Evolutionary conservation across 352 stramenopile species (phyloP).

Genomic region (Phytophthora sp.): DNA sequence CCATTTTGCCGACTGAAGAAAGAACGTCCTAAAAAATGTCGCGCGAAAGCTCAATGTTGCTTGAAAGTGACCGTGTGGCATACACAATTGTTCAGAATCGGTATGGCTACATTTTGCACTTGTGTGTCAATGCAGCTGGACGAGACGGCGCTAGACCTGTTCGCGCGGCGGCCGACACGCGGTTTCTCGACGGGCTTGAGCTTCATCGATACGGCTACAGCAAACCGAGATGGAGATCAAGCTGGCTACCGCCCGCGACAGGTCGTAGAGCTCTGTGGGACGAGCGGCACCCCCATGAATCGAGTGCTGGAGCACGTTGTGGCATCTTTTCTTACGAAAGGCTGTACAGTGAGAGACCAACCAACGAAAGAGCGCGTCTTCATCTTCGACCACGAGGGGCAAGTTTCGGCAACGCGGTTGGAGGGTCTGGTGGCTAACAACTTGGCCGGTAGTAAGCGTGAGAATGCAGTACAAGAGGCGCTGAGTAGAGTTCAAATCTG

Average conservation of each 20-base stretch:
- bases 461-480: constrained; percentile 26
- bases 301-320: constrained; percentile 65
- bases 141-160: constrained; percentile 79
- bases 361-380: constrained; percentile 50
- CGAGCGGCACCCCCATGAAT: constrained; percentile 42
- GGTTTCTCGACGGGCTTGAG: constrained; percentile 61
- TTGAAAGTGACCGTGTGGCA: constrained; percentile 16
- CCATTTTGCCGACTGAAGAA: constrained; percentile 40
- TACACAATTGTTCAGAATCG: background rate
- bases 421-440: constrained; percentile 12
- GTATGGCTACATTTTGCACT: constrained; percentile 25
- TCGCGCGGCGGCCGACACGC: constrained; percentile 55
- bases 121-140: constrained; percentile 46
- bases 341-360: constrained; percentile 20
- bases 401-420: constrained; percentile 35
- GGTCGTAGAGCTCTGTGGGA: constrained; percentile 63
- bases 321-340: constrained; percentile 62
- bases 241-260: constrained; percentile 62
- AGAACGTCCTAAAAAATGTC: constrained; percentile 1
- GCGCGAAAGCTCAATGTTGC: constrained; percentile 20
- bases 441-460: constrained; percentile 11
- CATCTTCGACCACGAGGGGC: constrained; percentile 72
- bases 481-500: constrained; percentile 51
- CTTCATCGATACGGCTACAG: constrained; percentile 61
- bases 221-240: constrained; percentile 15